phyloP scores from a whole-genome alignment of 139 green algal genomes.

The Tetradesmus obliquus region DNA sequence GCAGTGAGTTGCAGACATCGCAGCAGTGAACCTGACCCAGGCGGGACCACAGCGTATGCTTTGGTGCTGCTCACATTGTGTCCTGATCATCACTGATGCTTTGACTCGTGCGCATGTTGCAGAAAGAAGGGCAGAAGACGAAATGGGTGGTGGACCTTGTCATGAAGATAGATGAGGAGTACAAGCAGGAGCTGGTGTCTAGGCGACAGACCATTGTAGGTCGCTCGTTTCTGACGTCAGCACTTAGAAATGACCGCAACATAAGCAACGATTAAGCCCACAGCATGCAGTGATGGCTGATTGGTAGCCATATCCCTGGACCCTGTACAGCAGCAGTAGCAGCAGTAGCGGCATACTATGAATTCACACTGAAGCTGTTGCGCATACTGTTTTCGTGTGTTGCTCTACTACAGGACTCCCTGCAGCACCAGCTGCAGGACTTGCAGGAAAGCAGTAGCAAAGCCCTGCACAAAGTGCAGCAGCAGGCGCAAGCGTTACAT shows the following conservation, averaged over 20 bases:
- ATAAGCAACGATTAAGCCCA: neutral
- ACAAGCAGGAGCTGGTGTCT: neutral
- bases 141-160: constrained; percentile 45
- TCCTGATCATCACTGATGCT: neutral
- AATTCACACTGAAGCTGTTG: neutral
- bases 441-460: constrained; percentile 28
- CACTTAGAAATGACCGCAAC: neutral
- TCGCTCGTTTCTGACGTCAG: neutral
- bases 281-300: neutral
- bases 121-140: constrained; percentile 38
- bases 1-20: constrained; percentile 23
- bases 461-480: constrained; percentile 17
- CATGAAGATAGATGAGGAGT: constrained; percentile 41
- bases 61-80: neutral
- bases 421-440: constrained; percentile 16
- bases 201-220: constrained; percentile 13
- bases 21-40: neutral
- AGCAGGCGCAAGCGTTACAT: constrained; percentile 9
- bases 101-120: neutral
- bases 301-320: neutral
- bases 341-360: neutral
- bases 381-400: neutral
- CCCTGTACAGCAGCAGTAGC: neutral
- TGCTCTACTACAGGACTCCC: neutral
- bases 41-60: too few relatives aligned